These are phyloP conservation scores for Mycena vulgaris DNA, from an alignment of 768 basidiomycete genomes.

Conservation along the genomic window DNA sequence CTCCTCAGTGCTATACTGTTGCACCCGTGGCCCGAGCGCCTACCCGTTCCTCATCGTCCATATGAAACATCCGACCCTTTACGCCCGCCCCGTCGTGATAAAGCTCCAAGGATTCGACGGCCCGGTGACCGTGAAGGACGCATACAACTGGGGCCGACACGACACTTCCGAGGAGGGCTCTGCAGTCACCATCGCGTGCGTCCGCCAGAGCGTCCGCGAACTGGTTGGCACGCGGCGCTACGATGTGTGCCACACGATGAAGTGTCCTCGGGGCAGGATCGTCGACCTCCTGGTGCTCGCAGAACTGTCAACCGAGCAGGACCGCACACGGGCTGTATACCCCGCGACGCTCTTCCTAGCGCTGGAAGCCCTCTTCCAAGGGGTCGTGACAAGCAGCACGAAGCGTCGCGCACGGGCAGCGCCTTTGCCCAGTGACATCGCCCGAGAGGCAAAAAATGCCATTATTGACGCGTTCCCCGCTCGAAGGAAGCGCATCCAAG, in stretches of 20 bases:
- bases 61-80: neutral
- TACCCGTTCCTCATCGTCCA: constrained; percentile 24
- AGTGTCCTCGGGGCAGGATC: neutral
- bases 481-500: neutral
- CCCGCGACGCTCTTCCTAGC: constrained; percentile 16
- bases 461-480: constrained; percentile 10
- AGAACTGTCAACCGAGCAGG: constrained; percentile 6
- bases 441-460: neutral
- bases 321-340: constrained; percentile 3
- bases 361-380: neutral
- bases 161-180: neutral
- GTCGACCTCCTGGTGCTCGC: constrained; percentile 15
- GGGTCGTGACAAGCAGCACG: neutral
- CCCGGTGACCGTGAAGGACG: neutral
- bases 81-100: neutral
- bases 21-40: constrained; percentile 3
- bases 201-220: neutral
- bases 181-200: neutral
- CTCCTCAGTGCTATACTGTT: constrained; percentile 14
- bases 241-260: constrained; percentile 22
- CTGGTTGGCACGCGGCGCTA: constrained; percentile 18
- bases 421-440: neutral
- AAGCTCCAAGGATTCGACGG: constrained; percentile 23
- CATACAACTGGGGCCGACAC: neutral
- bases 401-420: neutral